These are phyloP conservation scores for Grammothele lineata DNA, from an alignment of 768 basidiomycete genomes.

Conservation along the genomic window DNA sequence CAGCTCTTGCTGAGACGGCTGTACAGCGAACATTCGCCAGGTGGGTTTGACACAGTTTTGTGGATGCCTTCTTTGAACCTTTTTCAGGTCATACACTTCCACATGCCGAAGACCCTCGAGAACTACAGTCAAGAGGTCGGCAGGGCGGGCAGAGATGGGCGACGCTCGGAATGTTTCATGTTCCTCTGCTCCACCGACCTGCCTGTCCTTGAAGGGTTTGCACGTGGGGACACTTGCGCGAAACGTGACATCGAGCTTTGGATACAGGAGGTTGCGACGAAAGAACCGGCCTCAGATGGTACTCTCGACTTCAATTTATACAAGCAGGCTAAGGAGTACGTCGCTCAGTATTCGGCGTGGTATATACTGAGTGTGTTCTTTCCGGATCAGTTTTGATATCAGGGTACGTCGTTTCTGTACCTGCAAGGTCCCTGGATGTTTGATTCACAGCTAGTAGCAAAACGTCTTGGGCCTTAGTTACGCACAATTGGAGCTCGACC, in stretches of 20 bases:
- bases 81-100: constrained; percentile 35
- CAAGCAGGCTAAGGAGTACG: constrained; percentile 36
- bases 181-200: constrained; percentile 41
- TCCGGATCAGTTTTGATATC: constrained; percentile 35
- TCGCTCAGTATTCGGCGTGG: background rate
- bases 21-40: constrained; percentile 34
- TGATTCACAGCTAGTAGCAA: constrained; percentile 21
- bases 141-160: constrained; percentile 38
- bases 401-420: constrained; percentile 28
- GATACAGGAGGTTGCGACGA: constrained; percentile 36
- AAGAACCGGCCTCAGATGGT: constrained; percentile 31
- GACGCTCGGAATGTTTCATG: constrained; percentile 41
- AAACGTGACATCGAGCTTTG: constrained; percentile 35
- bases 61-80: too few species aligned
- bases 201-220: constrained; percentile 44
- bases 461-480: constrained; percentile 42
- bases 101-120: constrained; percentile 44
- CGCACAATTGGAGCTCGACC: constrained; percentile 45
- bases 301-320: constrained; percentile 40
- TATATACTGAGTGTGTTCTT: background rate
- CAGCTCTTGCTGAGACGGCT: too few species aligned
- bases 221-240: constrained; percentile 43
- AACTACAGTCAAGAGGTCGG: constrained; percentile 45
- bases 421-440: too few species aligned
- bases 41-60: constrained; percentile 7